Percentiles rank a stretch among this genome's conserved stretches.
Conservation (phyloP, 495 filamentous ascomycete genomes). For the Aspergillus carlsbadensis region DNA sequence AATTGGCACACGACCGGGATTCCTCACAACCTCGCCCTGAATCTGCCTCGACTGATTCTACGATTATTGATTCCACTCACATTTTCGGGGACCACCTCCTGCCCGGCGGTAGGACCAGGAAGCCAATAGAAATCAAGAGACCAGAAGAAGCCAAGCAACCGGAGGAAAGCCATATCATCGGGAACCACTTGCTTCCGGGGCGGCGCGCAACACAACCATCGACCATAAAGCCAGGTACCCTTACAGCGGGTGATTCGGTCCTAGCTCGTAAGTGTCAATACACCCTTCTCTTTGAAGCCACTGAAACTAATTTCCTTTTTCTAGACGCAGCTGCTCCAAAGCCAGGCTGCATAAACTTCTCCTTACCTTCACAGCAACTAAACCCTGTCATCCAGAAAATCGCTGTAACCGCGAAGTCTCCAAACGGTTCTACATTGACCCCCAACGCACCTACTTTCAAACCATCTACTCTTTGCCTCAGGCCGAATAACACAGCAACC, state of each 20-base stretch:
- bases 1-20: not conserved
- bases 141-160: not conserved
- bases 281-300: not conserved
- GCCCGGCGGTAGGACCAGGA: not conserved
- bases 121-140: too few species aligned
- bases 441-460: not conserved
- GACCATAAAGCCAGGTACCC: not conserved
- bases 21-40: not conserved
- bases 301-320: not conserved
- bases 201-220: not conserved
- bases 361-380: not conserved
- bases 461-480: not conserved
- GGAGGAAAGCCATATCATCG: slow-evolving; percentile 12
- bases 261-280: slow-evolving; percentile 3
- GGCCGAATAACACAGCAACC: not conserved
- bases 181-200: slow-evolving; percentile 24
- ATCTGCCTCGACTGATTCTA: not conserved
- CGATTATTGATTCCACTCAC: not conserved
- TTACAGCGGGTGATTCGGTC: not conserved
- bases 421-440: not conserved
- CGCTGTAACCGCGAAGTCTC: not conserved
- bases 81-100: slow-evolving; percentile 16
- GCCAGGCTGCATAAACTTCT: not conserved
- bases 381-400: not conserved
- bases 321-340: not conserved